Conservation (phyloP, 179 eudicot species). For the Nepenthes alata region DNA sequence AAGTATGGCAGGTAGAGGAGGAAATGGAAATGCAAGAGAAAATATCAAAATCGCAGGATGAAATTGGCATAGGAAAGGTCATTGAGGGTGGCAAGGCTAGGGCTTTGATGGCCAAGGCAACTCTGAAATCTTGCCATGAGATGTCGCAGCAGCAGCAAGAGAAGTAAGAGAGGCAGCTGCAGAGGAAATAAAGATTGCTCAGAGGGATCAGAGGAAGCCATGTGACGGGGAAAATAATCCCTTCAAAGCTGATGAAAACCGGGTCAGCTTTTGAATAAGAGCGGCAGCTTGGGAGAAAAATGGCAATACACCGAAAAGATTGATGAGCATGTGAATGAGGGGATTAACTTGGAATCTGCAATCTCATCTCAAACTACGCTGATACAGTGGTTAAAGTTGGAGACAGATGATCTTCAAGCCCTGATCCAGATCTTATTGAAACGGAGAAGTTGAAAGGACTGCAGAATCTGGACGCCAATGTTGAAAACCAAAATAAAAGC, state of each 20-base stretch:
- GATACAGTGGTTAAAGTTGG: slow-evolving; percentile 45
- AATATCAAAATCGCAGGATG: slow-evolving; percentile 59
- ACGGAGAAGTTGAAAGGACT: slow-evolving; percentile 52
- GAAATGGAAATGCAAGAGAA: slow-evolving; percentile 52
- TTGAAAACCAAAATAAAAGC: slow-evolving; percentile 24
- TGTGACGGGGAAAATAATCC: slow-evolving; percentile 3
- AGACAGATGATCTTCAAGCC: slow-evolving; percentile 52
- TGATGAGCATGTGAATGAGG: slow-evolving; percentile 73
- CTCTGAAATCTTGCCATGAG: slow-evolving; percentile 64
- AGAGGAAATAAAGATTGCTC: slow-evolving; percentile 22
- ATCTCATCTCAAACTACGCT: slow-evolving; percentile 73
- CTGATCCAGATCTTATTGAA: slow-evolving; percentile 44
- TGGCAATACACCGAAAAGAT: slow-evolving; percentile 38
- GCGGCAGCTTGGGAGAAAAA: slow-evolving; percentile 30
- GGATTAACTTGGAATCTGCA: slow-evolving; percentile 50
- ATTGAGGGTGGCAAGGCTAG: slow-evolving; percentile 80
- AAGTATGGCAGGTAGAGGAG: slow-evolving; percentile 65
- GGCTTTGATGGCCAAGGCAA: slow-evolving; percentile 68
- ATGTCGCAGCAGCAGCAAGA: slow-evolving; percentile 48
- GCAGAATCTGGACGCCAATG: slow-evolving; percentile 38
- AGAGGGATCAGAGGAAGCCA: not conserved
- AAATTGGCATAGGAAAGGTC: slow-evolving; percentile 40
- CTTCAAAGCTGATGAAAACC: slow-evolving; percentile 9
- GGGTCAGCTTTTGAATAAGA: slow-evolving; percentile 17
- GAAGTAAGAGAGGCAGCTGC: slow-evolving; percentile 44